Conservation (phyloP, 805 yeast species). For the Yamadazyma philogaea region DNA sequence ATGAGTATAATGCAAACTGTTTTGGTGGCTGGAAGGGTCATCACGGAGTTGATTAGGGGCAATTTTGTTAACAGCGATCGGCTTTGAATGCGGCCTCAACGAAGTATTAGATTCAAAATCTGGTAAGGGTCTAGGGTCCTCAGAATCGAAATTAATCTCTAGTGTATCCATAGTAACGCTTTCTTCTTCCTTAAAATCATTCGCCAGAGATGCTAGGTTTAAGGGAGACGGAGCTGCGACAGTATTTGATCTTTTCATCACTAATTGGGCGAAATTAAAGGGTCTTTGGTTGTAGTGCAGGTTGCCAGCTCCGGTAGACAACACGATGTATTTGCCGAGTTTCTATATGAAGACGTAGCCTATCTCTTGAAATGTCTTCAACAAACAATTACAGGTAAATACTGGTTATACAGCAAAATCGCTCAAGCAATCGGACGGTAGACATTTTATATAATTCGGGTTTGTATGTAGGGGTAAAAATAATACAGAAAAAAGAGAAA, state of each 20-base stretch:
- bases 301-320: not conserved
- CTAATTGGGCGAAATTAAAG: slow-evolving; percentile 8
- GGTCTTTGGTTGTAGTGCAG: slow-evolving; percentile 2
- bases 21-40: not conserved
- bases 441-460: not conserved
- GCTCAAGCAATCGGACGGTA: not conserved
- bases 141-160: slow-evolving; percentile 1
- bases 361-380: too few relatives aligned
- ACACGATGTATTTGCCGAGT: not conserved
- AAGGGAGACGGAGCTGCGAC: slow-evolving; percentile 14
- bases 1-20: slow-evolving; percentile 2
- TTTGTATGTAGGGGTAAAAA: not conserved
- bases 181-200: slow-evolving; percentile 4
- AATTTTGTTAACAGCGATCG: not conserved
- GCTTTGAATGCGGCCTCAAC: not conserved
- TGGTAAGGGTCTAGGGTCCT: not conserved
- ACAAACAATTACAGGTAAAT: too few relatives aligned
- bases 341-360: not conserved
- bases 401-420: not conserved
- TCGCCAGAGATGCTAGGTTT: slow-evolving; percentile 8
- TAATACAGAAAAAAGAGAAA: not conserved
- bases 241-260: slow-evolving; percentile 5
- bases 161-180: slow-evolving; percentile 4
- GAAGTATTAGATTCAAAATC: not conserved
- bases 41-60: not conserved